Evolutionary conservation across 768 basidiomycete genomes (phyloP), one percentile per base, ranked within the genome.

Genomic region (Naganishia randhawae): DNA sequence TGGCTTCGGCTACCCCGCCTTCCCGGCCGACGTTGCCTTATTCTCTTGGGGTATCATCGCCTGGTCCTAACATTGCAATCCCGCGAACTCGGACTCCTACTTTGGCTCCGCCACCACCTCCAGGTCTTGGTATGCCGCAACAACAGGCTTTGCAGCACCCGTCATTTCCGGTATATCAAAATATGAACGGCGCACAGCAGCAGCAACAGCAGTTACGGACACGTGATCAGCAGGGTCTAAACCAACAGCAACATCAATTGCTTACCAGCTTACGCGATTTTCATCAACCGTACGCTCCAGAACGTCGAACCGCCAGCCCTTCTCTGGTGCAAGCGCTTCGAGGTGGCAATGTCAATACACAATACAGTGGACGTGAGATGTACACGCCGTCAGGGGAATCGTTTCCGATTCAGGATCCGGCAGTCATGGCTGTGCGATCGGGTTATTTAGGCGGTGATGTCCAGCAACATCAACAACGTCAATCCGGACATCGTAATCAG

Each of bases 321-420:
- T 64, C 52, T 10, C n/a, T 57, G 35, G 63, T 42, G 1, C 55
- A 68, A 37, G 68, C 55, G 10, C 50, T 69, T 35, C 53, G 69
- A 54, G 51, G 52, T 6, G 64, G 63, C n/a, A 66, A 32, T 32
- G 64, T 41, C 25, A 50, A 25, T 19, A 27, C 32, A 22, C 55
- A 41, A 19, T 68, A 50, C 50, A 35, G 25, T 42, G 50, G 69
- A 25, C 52, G 53, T 8, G 54, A 64, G 17, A 57, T 57, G 48
- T 69, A 65, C 33, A 69, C 52, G 17, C 41, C 62, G 25, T 27
- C 48, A 13, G 69, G 69, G 50, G 69, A 70, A 22, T 61, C 55
- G 33, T 66, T 69, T 41, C 35, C 69, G 48, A 66, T 66, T 22
- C 69, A 70, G 48, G 69, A 70, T 50, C 69, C 69, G 3, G 69